A percentile compares a stretch with the other conserved stretches of the same genome.
Conservation (phyloP, 495 filamentous ascomycete genomes). For the Xylaria cubensis region DNA sequence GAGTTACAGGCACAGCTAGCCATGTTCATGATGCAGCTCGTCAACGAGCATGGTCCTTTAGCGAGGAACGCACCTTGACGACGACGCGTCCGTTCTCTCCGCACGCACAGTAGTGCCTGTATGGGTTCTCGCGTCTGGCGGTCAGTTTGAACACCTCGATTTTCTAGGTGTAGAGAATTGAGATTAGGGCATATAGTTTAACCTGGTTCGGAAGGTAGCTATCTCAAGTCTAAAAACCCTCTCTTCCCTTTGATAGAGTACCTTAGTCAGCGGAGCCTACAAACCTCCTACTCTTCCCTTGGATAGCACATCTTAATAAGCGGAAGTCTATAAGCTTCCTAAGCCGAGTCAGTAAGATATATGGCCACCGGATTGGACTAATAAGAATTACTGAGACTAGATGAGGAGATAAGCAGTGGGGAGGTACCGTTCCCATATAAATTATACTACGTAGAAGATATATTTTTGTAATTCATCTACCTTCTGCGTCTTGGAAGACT, state of each 20-base stretch:
- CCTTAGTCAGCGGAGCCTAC: not conserved
- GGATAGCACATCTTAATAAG: not conserved
- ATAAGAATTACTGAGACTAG: no score
- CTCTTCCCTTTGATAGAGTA: not conserved
- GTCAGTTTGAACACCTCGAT: not conserved
- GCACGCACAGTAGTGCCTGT: not conserved
- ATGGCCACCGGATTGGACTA: no score
- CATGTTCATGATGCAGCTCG: not conserved
- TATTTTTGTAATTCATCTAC: no score
- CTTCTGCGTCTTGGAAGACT: no score
- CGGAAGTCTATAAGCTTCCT: not conserved
- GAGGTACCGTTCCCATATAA: not conserved
- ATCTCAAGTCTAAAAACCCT: not conserved
- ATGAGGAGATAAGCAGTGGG: not conserved
- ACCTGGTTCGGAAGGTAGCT: not conserved
- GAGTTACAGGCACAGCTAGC: not conserved
- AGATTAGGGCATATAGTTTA: not conserved
- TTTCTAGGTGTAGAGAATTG: not conserved
- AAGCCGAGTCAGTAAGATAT: not conserved
- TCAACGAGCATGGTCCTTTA: not conserved
- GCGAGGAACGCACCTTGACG: not conserved
- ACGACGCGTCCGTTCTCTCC: not conserved
- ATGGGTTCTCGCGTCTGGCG: not conserved
- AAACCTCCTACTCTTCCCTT: not conserved
- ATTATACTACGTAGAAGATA: no score